Percentiles rank a stretch among this genome's conserved stretches.
Conservation (phyloP, 257 asterid species). For the Przewalskia tangutica region DNA sequence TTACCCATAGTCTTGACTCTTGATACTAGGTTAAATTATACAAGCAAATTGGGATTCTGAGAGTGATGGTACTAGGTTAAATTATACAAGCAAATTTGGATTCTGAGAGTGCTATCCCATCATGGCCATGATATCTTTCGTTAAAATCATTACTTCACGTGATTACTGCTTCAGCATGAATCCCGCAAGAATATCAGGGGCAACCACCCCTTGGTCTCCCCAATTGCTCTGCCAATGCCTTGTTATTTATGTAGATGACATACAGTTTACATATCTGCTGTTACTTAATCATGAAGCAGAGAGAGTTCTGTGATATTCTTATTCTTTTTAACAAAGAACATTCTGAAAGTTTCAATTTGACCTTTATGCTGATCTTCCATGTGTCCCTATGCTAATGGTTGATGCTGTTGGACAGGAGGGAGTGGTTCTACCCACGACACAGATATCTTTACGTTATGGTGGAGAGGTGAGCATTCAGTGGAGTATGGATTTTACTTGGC, state of each 20-base stretch:
- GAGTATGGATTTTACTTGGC: conserved; percentile 3
- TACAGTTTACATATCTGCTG: not conserved
- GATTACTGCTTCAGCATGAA: not conserved
- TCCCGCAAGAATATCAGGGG: not conserved
- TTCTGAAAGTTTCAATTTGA: not conserved
- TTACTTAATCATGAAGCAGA: not conserved
- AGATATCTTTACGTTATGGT: conserved; percentile 70
- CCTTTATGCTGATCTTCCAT: not conserved
- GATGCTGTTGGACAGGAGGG: conserved; percentile 67
- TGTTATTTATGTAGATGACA: not conserved
- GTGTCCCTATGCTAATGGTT: not conserved
- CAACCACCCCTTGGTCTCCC: not conserved
- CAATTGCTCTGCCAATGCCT: not conserved
- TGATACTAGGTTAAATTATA: no score
- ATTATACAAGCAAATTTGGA: not conserved
- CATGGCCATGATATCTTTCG: not conserved
- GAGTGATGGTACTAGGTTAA: no score
- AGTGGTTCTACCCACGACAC: conserved; percentile 69
- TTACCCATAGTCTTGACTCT: not conserved
- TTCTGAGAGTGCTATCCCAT: not conserved
- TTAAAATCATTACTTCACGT: not conserved
- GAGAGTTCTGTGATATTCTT: not conserved
- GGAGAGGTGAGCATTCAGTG: conserved; percentile 72
- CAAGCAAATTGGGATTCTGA: no score
- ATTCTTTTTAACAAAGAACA: not conserved